Evolutionary conservation across 768 basidiomycete species (phyloP).

Genomic region (Lactarius pseudohatsudake): DNA sequence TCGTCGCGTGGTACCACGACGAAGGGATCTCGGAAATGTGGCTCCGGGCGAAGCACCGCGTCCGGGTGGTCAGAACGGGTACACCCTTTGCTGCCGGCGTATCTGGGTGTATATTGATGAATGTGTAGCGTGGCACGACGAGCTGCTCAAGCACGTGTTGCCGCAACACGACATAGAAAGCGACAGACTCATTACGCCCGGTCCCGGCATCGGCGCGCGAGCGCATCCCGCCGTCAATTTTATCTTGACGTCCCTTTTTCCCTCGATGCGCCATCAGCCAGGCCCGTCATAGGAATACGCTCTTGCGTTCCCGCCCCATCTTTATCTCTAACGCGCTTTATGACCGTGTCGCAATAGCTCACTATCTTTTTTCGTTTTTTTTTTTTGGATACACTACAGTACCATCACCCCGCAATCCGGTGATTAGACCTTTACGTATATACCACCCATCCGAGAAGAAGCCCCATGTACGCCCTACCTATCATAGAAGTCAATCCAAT

Average conservation of each 20-base stretch:
- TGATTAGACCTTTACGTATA: neutral
- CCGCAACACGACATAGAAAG: conserved; percentile 7
- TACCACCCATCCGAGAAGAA: neutral
- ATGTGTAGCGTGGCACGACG: conserved; percentile 5
- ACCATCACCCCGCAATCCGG: neutral
- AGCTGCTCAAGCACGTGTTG: conserved; percentile 10
- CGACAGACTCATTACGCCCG: neutral
- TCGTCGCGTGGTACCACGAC: neutral
- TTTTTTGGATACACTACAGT: no score
- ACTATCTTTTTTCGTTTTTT: neutral
- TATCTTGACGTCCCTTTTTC: neutral
- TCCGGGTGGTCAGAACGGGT: conserved; percentile 1
- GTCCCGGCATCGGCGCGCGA: neutral
- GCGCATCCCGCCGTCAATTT: neutral
- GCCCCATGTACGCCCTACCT: neutral
- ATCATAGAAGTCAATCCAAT: neutral
- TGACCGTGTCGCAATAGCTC: neutral
- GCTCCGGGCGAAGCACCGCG: neutral
- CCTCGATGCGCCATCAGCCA: neutral
- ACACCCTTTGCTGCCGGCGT: neutral
- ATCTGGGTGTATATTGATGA: neutral
- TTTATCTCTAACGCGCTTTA: no score
- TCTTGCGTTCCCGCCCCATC: no score
- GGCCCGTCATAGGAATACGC: neutral
- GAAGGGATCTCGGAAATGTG: conserved; percentile 2